Evolutionary conservation across 2,329 filamentous ascomycete species (phyloP), one percentile per base, ranked within the genome.

Genomic region (Trichophyton equinum): DNA sequence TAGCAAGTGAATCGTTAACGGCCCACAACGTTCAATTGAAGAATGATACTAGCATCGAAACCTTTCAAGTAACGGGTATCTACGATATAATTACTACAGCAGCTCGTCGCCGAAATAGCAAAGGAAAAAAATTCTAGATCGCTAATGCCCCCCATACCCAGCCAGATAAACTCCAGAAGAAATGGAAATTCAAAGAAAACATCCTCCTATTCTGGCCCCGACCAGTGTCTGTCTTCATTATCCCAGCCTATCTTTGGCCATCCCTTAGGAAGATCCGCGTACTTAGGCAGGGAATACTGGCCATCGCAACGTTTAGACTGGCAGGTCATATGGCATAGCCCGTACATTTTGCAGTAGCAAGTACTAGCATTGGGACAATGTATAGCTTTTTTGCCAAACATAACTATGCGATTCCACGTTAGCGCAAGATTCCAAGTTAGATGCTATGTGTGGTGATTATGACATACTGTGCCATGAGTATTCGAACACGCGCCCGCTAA

Each of bases 331-430:
- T 78, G 65, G 69, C 85, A 88, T 30, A 85, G 66, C 0, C 85
- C 85, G 66, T 84, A 88, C n/a, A 83, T 78, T 47, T 84, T 81
- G 72, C 85, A 88, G 69, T 87, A 87, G 68, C 85, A 88, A 6
- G 81, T 79, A 51, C 76, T 72, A 1, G 82, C 82, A 18, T 75
- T 73, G 0, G 85, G 85, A 65, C 85, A 88, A 65, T 85, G 78
- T 1, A 85, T 77, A 4, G 78, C 69, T 20, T 78, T 71, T 64
- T 82, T 80, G 59, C 81, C 81, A 62, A 65, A 64, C 9, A 65
- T 63, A 47, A 64, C 64, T 65, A 30, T 9, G 9, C 8, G 18
- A 38, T 60, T 38, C 27, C 9, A 58, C 15, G n/a, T 20, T 20
- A 11, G 11, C 9, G 22, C 9, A 25, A 15, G 20, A 11, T 9